A percentile compares a stretch with the other conserved stretches of the same genome.
Conservation (phyloP, 768 basidiomycete species). For the Mycena rosella region DNA sequence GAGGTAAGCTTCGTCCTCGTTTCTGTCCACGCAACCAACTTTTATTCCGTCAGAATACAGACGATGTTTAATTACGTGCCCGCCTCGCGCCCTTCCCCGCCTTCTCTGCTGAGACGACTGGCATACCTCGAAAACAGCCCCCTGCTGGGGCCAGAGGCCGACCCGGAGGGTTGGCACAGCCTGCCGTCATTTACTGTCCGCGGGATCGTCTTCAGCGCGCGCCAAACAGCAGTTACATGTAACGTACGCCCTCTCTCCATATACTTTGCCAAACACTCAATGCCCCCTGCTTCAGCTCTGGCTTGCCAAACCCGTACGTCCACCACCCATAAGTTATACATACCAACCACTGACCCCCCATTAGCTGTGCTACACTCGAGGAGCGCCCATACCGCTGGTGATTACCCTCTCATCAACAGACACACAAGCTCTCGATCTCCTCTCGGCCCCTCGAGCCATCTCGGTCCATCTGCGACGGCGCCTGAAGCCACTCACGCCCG, state of each 20-base stretch:
- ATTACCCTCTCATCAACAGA: constrained; percentile 30
- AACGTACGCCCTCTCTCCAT: constrained; percentile 28
- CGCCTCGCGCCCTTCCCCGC: constrained; percentile 34
- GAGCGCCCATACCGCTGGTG: constrained; percentile 35
- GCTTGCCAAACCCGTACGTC: constrained; percentile 37
- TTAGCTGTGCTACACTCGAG: constrained; percentile 38
- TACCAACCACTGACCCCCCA: neutral
- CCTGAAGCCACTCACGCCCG: constrained; percentile 21
- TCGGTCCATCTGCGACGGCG: constrained; percentile 33
- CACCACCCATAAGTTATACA: neutral
- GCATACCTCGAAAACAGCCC: constrained; percentile 36
- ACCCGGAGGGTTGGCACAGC: constrained; percentile 39
- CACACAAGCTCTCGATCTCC: constrained; percentile 38
- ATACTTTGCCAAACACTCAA: neutral
- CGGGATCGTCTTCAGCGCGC: constrained; percentile 37
- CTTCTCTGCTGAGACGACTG: constrained; percentile 35
- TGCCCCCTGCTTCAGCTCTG: constrained; percentile 16
- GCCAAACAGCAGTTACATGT: constrained; percentile 33
- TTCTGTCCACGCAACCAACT: neutral
- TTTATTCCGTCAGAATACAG: constrained; percentile 13
- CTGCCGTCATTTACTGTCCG: constrained; percentile 28
- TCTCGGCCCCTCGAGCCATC: constrained; percentile 36
- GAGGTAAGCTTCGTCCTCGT: constrained; percentile 13
- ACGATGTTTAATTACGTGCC: constrained; percentile 37
- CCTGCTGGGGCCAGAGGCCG: constrained; percentile 35